Evolutionary conservation across 2,329 filamentous ascomycete species (phyloP).

Genomic region (Pestalotiopsis sp.): DNA sequence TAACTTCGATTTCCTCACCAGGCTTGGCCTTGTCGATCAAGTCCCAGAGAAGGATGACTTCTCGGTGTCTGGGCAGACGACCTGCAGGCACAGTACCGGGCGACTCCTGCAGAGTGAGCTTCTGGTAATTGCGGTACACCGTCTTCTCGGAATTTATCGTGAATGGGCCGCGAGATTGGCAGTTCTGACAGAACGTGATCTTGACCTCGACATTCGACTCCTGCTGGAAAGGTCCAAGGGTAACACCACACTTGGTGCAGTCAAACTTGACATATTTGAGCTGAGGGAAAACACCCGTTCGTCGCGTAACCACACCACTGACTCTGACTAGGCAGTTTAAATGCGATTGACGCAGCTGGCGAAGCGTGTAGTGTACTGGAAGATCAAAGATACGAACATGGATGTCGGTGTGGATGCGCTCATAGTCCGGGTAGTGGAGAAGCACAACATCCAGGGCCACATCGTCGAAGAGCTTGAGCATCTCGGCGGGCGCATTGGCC

Average conservation of each 20-base stretch:
- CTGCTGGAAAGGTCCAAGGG: conserved; percentile 94
- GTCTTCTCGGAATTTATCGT: conserved; percentile 97
- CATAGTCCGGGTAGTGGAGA: conserved; percentile 95
- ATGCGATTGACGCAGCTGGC: conserved; percentile 92
- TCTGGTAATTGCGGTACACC: conserved; percentile 98
- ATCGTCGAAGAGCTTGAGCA: conserved; percentile 94
- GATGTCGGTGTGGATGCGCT: conserved; percentile 95
- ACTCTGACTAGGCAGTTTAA: conserved; percentile 95
- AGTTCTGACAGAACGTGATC: conserved; percentile 94
- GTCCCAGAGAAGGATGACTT: conserved; percentile 96
- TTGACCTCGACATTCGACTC: conserved; percentile 97
- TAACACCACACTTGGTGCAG: conserved; percentile 89
- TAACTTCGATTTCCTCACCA: conserved; percentile 96
- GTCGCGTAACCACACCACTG: conserved; percentile 90
- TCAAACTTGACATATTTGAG: conserved; percentile 99
- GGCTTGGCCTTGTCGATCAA: conserved; percentile 96
- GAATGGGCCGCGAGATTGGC: conserved; percentile 93
- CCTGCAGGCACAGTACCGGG: conserved; percentile 96
- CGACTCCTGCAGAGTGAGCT: conserved; percentile 94
- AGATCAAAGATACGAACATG: conserved; percentile 96
- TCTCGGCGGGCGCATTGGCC: conserved; percentile 92
- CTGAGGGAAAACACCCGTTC: conserved; percentile 95
- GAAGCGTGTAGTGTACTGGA: conserved; percentile 91
- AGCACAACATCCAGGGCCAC: conserved; percentile 96
- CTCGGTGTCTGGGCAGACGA: conserved; percentile 87